Percentiles rank a stretch among this genome's conserved stretches.
These are phyloP conservation scores for Zoysia pacifica DNA, from an alignment of 176 grass and related monocot genomes.

Conservation along the genomic window DNA sequence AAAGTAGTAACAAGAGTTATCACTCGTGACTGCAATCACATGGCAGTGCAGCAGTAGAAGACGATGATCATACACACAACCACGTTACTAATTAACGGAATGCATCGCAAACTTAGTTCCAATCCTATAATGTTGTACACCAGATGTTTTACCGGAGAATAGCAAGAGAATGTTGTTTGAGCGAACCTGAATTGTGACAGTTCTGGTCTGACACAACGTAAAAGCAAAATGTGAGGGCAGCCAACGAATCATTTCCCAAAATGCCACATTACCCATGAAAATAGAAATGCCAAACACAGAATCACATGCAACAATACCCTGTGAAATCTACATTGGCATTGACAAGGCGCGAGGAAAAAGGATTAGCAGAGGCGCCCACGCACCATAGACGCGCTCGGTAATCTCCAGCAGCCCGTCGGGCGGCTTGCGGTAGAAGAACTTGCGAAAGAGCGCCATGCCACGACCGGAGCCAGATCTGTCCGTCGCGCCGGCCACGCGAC, in stretches of 20 bases:
- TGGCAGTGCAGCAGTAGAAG: neutral
- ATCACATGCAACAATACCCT: slow-evolving; percentile 5
- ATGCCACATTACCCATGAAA: neutral
- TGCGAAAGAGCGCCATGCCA: slow-evolving; percentile 88
- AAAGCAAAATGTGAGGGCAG: neutral
- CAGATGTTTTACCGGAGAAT: neutral
- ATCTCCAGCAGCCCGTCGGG: slow-evolving; percentile 97
- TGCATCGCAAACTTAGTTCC: neutral
- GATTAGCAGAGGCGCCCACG: slow-evolving; percentile 8
- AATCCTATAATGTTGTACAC: neutral
- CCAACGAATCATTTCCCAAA: neutral
- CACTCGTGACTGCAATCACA: neutral
- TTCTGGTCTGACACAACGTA: neutral
- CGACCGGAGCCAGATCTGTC: slow-evolving; percentile 44
- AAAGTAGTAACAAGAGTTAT: neutral
- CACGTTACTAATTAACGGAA: slow-evolving; percentile 7
- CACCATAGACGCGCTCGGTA: slow-evolving; percentile 93
- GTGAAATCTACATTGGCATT: neutral
- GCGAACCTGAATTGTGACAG: neutral
- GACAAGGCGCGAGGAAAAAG: neutral
- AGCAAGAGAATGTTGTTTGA: neutral
- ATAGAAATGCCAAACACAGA: slow-evolving; percentile 11
- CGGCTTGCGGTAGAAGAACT: slow-evolving; percentile 98
- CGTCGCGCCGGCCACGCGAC: neutral
- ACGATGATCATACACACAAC: neutral